Evolutionary conservation across 495 filamentous ascomycete genomes (phyloP), one percentile per base, ranked within the genome.

Genomic region (Hypoxylon lenormandii): DNA sequence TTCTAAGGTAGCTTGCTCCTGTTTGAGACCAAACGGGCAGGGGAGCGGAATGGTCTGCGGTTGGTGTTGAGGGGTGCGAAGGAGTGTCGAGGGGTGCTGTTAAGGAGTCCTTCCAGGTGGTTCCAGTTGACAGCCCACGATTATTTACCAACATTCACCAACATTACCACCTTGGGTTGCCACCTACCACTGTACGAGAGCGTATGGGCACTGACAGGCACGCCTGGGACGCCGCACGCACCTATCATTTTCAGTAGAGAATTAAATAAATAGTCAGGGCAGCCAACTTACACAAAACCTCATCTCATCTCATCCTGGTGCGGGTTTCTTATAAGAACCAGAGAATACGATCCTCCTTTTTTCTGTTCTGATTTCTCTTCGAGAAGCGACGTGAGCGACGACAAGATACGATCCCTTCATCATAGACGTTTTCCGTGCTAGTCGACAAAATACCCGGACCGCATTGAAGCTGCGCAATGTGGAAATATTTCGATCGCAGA

Each of bases 211-310:
- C n/a, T n/a, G n/a, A n/a, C n/a, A n/a, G n/a, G n/a, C n/a, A n/a
- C n/a, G n/a, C n/a, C n/a, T n/a, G n/a, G n/a, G n/a, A n/a, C n/a
- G n/a, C n/a, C n/a, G 47, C 18, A 36, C 26, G 43, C 42, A 7
- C 55, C 10, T 49, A 33, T 49, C 45, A 16, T 30, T 47, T 21
- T 50, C 33, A 57, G 56, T 36, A 43, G 46, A 40, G 23, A 49
- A 54, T 59, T 38, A 52, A 59, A 60, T 54, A 60, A 66, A 66
- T 52, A 58, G 18, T 19, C 53, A 38, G 23, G 21, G 47, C 58
- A 57, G 46, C 61, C 53, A 65, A 33, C 61, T 52, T 66, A 40
- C 10, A 42, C 19, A 38, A 64, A 54, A 50, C 43, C 45, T 57
- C 52, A 64, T 36, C 36, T 51, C 30, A 33, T 11, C 30, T 33